phyloP scores from a whole-genome alignment of 495 filamentous ascomycete species.

The Cairneyella variabilis region DNA sequence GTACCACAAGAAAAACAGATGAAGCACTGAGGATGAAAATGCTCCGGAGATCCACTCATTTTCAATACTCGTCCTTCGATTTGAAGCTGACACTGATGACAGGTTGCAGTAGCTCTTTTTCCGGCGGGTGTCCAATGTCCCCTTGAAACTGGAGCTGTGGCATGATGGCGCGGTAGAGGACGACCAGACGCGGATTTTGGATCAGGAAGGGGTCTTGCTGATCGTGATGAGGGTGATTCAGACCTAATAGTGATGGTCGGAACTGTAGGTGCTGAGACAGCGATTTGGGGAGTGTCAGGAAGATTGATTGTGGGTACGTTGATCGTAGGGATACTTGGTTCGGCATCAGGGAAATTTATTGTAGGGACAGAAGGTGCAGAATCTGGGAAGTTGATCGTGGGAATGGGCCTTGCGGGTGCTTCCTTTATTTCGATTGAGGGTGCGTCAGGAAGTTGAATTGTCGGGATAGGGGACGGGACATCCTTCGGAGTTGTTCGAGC shows the following conservation, averaged over 20 bases:
- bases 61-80: conserved; percentile 91
- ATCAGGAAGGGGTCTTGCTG: conserved; percentile 40
- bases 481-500: conserved; percentile 25
- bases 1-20: conserved; percentile 84
- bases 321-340: not conserved
- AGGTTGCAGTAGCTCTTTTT: conserved; percentile 70
- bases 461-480: conserved; percentile 37
- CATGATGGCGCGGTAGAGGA: conserved; percentile 28
- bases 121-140: conserved; percentile 39
- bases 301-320: conserved; percentile 31
- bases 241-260: conserved; percentile 12
- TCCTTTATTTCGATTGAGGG: conserved; percentile 36
- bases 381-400: conserved; percentile 59
- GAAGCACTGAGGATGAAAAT: conserved; percentile 95
- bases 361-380: conserved; percentile 34
- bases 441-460: conserved; percentile 51
- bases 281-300: conserved; percentile 36
- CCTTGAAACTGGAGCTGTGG: conserved; percentile 10
- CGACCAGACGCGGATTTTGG: conserved; percentile 26
- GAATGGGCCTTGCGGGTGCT: conserved; percentile 34
- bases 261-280: conserved; percentile 23
- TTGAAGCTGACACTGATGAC: conserved; percentile 74
- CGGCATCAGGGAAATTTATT: not conserved
- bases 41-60: conserved; percentile 57
- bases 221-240: conserved; percentile 7